phyloP scores from a whole-genome alignment of 495 filamentous ascomycete species.

The Pseudevernia furfuracea region DNA sequence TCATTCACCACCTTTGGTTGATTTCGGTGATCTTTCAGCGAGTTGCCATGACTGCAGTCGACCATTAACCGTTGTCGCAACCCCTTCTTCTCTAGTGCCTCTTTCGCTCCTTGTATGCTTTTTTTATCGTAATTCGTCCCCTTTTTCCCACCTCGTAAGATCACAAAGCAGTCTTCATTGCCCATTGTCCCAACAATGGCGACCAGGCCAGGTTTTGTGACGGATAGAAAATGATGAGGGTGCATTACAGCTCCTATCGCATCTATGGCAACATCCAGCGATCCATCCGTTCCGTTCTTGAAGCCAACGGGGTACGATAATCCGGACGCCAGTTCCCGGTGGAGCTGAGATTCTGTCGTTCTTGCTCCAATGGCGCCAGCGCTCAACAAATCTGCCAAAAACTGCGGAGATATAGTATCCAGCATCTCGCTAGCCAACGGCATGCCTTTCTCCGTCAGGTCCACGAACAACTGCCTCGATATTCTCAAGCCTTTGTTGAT shows the following conservation, averaged over 20 bases:
- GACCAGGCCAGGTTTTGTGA: conserved; percentile 96
- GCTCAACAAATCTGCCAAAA: conserved; percentile 89
- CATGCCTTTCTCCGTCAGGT: conserved; percentile 77
- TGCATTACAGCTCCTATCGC: conserved; percentile 87
- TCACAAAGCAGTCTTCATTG: conserved; percentile 96
- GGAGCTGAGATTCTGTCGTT: conserved; percentile 94
- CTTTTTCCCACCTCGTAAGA: conserved; percentile 80
- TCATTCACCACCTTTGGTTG: conserved; percentile 85
- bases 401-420: conserved; percentile 95
- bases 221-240: conserved; percentile 95
- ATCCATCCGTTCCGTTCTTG: conserved; percentile 99
- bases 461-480: conserved; percentile 79
- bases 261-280: conserved; percentile 87
- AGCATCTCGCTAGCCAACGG: conserved; percentile 97
- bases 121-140: conserved; percentile 94
- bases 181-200: conserved; percentile 88
- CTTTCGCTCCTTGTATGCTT: conserved; percentile 68
- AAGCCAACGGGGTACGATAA: conserved; percentile 97
- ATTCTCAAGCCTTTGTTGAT: conserved; percentile 98
- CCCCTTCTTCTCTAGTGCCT: conserved; percentile 74
- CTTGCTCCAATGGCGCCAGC: conserved; percentile 92
- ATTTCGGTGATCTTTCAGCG: conserved; percentile 62
- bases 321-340: conserved; percentile 92
- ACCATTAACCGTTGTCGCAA: conserved; percentile 91
- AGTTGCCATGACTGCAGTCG: conserved; percentile 87